Evolutionary conservation across 192 early-diverging fungal genomes (phyloP).

Genomic region (Podila verticillata): DNA sequence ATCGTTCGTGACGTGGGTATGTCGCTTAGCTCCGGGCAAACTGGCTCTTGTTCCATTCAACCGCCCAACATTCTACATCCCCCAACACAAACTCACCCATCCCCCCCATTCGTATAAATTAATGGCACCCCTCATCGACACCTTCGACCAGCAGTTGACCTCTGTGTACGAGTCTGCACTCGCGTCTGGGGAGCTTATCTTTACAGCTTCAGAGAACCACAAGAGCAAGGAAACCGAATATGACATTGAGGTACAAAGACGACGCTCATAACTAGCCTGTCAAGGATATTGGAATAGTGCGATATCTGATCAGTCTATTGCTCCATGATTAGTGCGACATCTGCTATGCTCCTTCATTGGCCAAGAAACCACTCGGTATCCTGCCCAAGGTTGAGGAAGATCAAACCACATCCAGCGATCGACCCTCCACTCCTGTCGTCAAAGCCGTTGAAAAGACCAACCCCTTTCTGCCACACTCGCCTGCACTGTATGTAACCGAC

Average conservation of each 20-base stretch:
- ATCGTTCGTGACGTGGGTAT: conserved; percentile 15
- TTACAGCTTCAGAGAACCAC: conserved; percentile 20
- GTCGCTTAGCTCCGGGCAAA: neutral
- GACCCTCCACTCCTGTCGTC: conserved; percentile 14
- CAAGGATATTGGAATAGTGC: neutral
- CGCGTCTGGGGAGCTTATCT: conserved; percentile 20
- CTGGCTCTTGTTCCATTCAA: neutral
- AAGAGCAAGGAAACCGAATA: conserved; percentile 19
- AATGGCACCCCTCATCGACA: conserved; percentile 1
- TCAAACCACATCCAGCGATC: neutral
- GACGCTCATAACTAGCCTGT: neutral
- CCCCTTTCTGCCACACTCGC: conserved; percentile 61
- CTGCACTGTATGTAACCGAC: conserved; percentile 58
- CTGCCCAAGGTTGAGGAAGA: conserved; percentile 14
- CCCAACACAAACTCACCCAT: neutral
- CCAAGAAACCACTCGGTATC: conserved; percentile 49
- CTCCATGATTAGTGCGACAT: conserved; percentile 52
- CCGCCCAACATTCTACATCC: neutral
- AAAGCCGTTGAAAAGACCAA: conserved; percentile 31
- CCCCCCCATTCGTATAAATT: neutral
- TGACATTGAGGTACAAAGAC: conserved; percentile 11
- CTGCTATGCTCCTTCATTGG: conserved; percentile 53
- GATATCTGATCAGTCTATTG: neutral
- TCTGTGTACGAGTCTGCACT: conserved; percentile 21
- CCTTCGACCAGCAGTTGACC: conserved; percentile 12